Evolutionary conservation across 805 yeast genomes (phyloP), one percentile per base, ranked within the genome.

Genomic region (Candida peoriensis): DNA sequence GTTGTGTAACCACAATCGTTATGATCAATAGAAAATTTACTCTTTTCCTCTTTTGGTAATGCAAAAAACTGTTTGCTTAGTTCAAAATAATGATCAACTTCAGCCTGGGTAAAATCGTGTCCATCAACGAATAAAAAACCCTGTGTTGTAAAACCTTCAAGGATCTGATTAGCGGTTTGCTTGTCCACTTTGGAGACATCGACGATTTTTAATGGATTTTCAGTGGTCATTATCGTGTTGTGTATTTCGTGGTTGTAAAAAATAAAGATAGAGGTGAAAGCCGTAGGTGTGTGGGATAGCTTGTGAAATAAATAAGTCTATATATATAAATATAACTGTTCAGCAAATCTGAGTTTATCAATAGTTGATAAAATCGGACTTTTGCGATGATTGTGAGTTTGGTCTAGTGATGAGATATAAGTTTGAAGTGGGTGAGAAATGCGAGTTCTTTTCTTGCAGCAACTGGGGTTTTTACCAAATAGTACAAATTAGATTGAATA

Each of bases 51-150:
- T 4, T 38, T 41, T 10, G 85, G 77, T 19, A 72, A 55, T 2
- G 43, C 28, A 47, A 80, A 79, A 54, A 70, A 78, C 16, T 61
- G 52, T 39, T 64, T 58, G 9, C 81, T 72, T 21, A 75, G 37
- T n/a, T 50, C 55, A 42, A 79, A 78, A 28, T 72, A 52, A 3
- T 52, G 54, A 27, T 70, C 68, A 10, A 79, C 78, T 38, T 79
- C 84, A 7, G 60, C 53, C 39, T 67, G 70, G 1, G 72, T 56
- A 49, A 80, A 76, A n/a, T 68, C 78, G 44, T 78, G 81, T 6
- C 87, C 87, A 44, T 78, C 82, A 5, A 80, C 63, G 37, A 77
- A 77, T 12, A 80, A 57, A 48, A 80, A 80, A 1, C 87, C 87
- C 42, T 77, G 80, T 3, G 72, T 57, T n/a, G 69, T 58, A 9